Conservation (phyloP, 306 rosid genomes). For the Geum urbanum region DNA sequence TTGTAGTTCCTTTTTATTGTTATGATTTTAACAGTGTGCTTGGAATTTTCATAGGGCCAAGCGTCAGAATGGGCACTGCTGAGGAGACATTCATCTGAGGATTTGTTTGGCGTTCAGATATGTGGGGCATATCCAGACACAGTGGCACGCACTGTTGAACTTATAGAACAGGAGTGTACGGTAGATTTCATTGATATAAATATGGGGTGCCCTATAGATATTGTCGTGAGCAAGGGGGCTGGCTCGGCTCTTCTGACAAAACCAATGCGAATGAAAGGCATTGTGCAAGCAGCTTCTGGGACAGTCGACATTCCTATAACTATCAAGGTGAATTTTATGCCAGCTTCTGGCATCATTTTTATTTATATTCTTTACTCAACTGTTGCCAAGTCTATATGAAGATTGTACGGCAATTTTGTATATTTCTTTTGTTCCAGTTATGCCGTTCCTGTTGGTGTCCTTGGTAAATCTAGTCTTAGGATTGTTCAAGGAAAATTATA, state of each 20-base stretch:
- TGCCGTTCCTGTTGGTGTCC: not conserved
- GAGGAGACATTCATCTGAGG: conserved; percentile 81
- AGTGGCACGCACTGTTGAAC: conserved; percentile 68
- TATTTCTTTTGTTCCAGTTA: conserved; percentile 8
- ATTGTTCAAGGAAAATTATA: conserved; percentile 13
- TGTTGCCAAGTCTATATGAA: conserved; percentile 17
- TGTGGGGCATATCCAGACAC: conserved; percentile 84
- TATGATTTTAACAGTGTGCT: not conserved
- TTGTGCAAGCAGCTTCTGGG: conserved; percentile 68
- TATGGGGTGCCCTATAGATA: conserved; percentile 96
- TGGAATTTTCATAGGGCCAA: conserved; percentile 60
- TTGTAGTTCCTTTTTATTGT: not conserved
- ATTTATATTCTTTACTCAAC: conserved; percentile 15
- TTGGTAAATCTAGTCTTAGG: not conserved
- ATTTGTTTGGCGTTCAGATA: conserved; percentile 91
- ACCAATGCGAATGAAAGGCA: conserved; percentile 83
- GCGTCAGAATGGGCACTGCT: conserved; percentile 97
- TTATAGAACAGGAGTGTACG: conserved; percentile 72
- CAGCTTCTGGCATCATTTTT: not conserved
- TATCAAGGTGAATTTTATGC: conserved; percentile 47
- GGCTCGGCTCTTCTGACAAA: conserved; percentile 91
- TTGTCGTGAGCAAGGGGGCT: conserved; percentile 91
- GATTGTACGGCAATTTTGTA: not conserved
- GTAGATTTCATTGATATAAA: conserved; percentile 88
- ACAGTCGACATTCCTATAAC: conserved; percentile 60